Conservation (phyloP, 2,329 filamentous ascomycete genomes). For the Penicillium concentricum region DNA sequence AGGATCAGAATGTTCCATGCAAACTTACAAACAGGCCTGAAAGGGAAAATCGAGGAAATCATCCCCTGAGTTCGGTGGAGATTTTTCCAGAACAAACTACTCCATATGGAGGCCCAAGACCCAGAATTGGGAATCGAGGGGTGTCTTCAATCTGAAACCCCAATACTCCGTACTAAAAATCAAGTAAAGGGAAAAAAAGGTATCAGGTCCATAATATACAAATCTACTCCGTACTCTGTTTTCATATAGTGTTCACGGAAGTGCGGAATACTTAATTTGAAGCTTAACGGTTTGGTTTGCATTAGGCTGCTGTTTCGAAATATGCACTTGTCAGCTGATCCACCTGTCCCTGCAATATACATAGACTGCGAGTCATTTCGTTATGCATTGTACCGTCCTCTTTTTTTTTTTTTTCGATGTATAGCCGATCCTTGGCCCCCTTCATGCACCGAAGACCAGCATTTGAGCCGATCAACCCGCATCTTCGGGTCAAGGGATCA, state of each 20-base stretch:
- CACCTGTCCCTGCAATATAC: constrained; percentile 22
- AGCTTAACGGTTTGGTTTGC: constrained; percentile 1
- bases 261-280: constrained; percentile 6
- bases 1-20: constrained; percentile 11
- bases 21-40: constrained; percentile 15
- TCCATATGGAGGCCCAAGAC: neutral
- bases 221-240: neutral
- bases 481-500: constrained; percentile 14
- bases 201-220: neutral
- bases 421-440: constrained; percentile 2
- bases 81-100: constrained; percentile 20
- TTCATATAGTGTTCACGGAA: neutral
- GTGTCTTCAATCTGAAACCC: constrained; percentile 12
- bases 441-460: constrained; percentile 21
- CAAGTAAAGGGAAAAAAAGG: too few species aligned
- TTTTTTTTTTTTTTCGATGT: constrained; percentile 1
- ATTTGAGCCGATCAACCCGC: constrained; percentile 25
- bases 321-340: constrained; percentile 7
- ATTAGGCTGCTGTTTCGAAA: constrained; percentile 3
- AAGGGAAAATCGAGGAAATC: constrained; percentile 12
- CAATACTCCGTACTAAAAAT: neutral
- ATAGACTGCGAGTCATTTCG: constrained; percentile 19
- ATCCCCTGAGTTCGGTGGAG: constrained; percentile 13
- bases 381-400: constrained; percentile 7
- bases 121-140: neutral